Evolutionary conservation across 202 grass and related monocot genomes (phyloP).

Genomic region (Carex sylvatica): DNA sequence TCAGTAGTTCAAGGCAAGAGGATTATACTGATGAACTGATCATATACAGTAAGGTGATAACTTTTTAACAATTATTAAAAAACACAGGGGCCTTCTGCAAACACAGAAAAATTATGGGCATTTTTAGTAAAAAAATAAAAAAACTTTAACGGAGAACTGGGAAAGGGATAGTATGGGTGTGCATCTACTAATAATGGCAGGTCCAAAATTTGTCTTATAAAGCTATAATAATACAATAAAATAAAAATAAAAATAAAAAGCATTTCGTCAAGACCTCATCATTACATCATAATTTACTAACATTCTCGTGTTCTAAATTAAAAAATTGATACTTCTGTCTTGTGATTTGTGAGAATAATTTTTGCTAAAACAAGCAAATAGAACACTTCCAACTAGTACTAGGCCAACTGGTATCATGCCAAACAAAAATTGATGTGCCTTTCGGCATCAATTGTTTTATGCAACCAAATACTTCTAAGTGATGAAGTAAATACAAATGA

Average conservation of each 20-base stretch:
- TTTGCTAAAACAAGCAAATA: too few relatives aligned
- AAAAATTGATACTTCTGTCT: too few relatives aligned
- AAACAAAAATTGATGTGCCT: too few relatives aligned
- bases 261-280: too few relatives aligned
- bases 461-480: neutral
- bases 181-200: neutral
- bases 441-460: neutral
- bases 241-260: too few relatives aligned
- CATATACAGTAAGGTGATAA: neutral
- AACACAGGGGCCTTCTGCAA: neutral
- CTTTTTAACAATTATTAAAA: neutral
- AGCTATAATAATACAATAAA: too few relatives aligned
- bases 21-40: neutral
- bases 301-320: too few relatives aligned
- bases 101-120: neutral
- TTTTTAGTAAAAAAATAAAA: neutral
- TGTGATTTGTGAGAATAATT: too few relatives aligned
- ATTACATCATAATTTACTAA: too few relatives aligned
- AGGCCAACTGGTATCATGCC: too few relatives aligned
- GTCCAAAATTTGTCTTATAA: neutral
- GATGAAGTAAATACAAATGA: neutral
- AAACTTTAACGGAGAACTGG: neutral
- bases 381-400: too few relatives aligned
- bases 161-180: neutral
- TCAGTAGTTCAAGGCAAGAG: neutral